Percentiles rank a stretch among this genome's conserved stretches.
Conservation (phyloP, 306 rosid genomes). For the Glycine tomentella region DNA sequence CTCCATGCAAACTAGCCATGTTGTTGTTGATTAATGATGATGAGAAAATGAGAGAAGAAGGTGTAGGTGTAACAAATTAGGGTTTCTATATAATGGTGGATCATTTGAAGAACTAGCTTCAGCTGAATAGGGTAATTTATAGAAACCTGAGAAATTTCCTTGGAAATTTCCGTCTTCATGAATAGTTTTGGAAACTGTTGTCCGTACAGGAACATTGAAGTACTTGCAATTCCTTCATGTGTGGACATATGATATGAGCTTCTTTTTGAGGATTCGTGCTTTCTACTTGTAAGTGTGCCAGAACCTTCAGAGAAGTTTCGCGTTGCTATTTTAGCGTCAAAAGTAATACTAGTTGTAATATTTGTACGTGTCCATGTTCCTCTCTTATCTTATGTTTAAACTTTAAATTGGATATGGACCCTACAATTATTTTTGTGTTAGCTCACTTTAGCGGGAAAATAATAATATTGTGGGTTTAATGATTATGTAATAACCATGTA, state of each 20-base stretch:
- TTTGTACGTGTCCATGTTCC: conserved; percentile 1
- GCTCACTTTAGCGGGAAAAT: no score
- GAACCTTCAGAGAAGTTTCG: conserved; percentile 55
- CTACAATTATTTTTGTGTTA: no score
- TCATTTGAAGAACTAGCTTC: conserved; percentile 42
- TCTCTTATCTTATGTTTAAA: neutral
- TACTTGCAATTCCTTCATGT: conserved; percentile 31
- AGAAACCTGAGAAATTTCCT: conserved; percentile 46
- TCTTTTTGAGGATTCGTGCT: neutral
- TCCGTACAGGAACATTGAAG: neutral
- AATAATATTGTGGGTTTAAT: no score
- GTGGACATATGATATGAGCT: neutral
- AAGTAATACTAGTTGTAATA: neutral
- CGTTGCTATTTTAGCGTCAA: conserved; percentile 16
- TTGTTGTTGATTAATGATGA: neutral
- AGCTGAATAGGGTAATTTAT: conserved; percentile 19
- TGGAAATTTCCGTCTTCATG: conserved; percentile 47
- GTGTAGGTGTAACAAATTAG: neutral
- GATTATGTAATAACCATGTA: no score
- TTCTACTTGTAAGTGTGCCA: no score
- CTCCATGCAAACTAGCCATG: conserved; percentile 22
- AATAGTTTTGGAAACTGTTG: no score
- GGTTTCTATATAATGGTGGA: conserved; percentile 13
- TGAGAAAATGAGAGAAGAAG: neutral
- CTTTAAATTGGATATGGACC: no score